Evolutionary conservation across 306 rosid genomes (phyloP).

Genomic region (Ormosia emarginata): DNA sequence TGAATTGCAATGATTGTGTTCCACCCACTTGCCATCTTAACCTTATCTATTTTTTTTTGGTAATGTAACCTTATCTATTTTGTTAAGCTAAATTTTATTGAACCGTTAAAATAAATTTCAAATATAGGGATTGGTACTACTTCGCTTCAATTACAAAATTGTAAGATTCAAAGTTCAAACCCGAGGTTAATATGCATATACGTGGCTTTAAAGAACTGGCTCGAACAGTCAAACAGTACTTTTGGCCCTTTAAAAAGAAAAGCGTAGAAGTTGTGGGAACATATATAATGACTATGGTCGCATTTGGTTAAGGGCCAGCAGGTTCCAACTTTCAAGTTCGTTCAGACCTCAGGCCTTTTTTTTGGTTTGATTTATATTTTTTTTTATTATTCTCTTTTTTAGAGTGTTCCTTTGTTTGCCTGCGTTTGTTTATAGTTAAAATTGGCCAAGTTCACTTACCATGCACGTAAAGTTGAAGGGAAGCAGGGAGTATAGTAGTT

Average conservation of each 20-base stretch:
- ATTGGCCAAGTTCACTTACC: conserved; percentile 54
- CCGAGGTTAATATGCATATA: background rate
- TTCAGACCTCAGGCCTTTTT: background rate
- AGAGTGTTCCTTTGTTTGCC: background rate
- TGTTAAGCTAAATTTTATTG: background rate
- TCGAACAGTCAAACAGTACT: background rate
- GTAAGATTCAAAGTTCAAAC: background rate
- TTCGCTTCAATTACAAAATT: conserved; percentile 37
- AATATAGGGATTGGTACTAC: background rate
- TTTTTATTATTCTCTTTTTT: background rate
- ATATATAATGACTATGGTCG: conserved; percentile 27
- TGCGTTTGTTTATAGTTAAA: conserved; percentile 31
- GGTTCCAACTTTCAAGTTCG: conserved; percentile 29
- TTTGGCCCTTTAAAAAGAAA: background rate
- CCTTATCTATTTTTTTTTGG: conserved; percentile 49
- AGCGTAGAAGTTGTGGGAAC: conserved; percentile 28
- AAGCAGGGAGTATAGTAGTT: conserved; percentile 21
- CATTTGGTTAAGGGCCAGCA: conserved; percentile 20
- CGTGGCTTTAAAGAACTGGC: conserved; percentile 37
- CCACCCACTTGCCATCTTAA: conserved; percentile 53
- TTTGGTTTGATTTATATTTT: background rate
- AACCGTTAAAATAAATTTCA: conserved; percentile 9
- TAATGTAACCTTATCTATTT: conserved; percentile 53
- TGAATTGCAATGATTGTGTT: conserved; percentile 41
- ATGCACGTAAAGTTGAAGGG: conserved; percentile 81